Percentiles rank a stretch among this genome's conserved stretches.
phyloP scores from a whole-genome alignment of 768 basidiomycete genomes.

The Hypsizygus marmoreus region DNA sequence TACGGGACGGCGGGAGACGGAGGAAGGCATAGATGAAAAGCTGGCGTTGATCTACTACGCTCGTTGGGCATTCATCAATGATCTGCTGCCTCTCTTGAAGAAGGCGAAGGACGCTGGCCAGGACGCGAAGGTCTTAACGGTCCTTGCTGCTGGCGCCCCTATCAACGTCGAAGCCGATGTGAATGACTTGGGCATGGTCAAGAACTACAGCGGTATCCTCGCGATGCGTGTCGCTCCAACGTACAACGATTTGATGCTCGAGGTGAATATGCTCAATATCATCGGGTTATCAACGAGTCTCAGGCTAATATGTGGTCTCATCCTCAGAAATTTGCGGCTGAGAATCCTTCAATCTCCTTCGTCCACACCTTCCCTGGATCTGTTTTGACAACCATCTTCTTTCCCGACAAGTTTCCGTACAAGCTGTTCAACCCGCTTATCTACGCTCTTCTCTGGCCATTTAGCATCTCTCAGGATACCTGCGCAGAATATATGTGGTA shows the following conservation, averaged over 20 bases:
- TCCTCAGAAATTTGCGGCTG: conserved; percentile 37
- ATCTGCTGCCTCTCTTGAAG: conserved; percentile 44
- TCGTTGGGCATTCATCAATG: conserved; percentile 50
- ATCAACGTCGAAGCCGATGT: conserved; percentile 38
- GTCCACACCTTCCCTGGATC: conserved; percentile 44
- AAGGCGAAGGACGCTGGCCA: conserved; percentile 47
- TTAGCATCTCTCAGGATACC: conserved; percentile 20
- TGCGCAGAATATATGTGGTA: conserved; percentile 35
- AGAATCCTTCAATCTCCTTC: conserved; percentile 43
- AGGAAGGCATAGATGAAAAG: conserved; percentile 46
- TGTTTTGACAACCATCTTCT: conserved; percentile 32
- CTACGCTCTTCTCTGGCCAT: conserved; percentile 20
- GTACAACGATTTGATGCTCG: conserved; percentile 57
- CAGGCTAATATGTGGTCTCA: not conserved
- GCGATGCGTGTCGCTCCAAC: conserved; percentile 39
- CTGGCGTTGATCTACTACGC: conserved; percentile 46
- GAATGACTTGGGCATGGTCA: conserved; percentile 54
- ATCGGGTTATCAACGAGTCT: not conserved
- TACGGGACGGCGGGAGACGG: conserved; percentile 40
- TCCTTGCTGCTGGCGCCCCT: conserved; percentile 37
- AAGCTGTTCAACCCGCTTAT: conserved; percentile 20
- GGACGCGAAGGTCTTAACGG: conserved; percentile 50
- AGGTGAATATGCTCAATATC: conserved; percentile 32
- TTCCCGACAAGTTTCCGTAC: conserved; percentile 10
- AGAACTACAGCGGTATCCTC: conserved; percentile 36